Evolutionary conservation across 495 filamentous ascomycete species (phyloP).

Genomic region (Penicillium maclennaniae): DNA sequence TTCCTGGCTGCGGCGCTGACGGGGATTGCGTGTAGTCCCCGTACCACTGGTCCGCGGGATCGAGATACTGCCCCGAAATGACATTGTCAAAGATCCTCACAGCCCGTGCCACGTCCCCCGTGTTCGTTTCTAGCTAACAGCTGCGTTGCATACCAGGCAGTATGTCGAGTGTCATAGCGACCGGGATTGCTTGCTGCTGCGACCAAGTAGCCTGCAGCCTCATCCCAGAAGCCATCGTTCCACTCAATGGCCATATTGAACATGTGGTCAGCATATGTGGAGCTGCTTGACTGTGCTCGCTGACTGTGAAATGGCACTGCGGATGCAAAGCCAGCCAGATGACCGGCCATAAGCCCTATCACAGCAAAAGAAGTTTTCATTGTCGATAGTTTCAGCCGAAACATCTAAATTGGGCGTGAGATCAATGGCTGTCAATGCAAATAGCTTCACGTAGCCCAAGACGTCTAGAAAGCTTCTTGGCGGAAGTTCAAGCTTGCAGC

Average conservation of each 20-base stretch:
- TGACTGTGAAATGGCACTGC: slow-evolving; percentile 1
- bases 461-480: not conserved
- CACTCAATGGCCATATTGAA: slow-evolving; percentile 21
- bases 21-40: slow-evolving; percentile 40
- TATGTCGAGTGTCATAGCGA: slow-evolving; percentile 31
- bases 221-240: slow-evolving; percentile 19
- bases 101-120: slow-evolving; percentile 31
- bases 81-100: slow-evolving; percentile 37
- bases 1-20: slow-evolving; percentile 37
- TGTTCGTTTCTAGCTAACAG: slow-evolving; percentile 35
- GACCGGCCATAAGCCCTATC: not conserved
- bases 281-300: not conserved
- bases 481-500: not conserved
- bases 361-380: not conserved
- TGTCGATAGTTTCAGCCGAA: not conserved
- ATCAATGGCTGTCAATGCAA: not conserved
- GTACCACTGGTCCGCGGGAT: slow-evolving; percentile 34
- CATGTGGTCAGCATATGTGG: slow-evolving; percentile 14
- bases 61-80: slow-evolving; percentile 34
- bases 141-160: slow-evolving; percentile 39
- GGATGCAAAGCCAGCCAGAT: not conserved
- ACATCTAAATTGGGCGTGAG: no score
- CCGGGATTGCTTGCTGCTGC: slow-evolving; percentile 8
- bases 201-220: slow-evolving; percentile 15
- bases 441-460: not conserved